Evolutionary conservation across 1,284 basidiomycete species (phyloP).

Genomic region (Puccinia horiana): DNA sequence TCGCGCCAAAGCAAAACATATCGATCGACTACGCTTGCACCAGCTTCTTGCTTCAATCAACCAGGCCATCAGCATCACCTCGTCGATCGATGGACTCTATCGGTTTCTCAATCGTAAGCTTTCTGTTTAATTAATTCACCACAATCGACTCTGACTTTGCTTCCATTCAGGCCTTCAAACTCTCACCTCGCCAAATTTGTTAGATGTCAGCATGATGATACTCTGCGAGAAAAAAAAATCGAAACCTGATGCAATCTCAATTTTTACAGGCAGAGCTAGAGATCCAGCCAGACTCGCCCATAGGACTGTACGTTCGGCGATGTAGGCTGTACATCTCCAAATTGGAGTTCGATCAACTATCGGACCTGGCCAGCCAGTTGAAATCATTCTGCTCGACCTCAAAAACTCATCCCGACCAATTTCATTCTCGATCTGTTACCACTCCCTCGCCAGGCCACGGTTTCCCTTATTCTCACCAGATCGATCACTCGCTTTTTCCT

Average conservation of each 20-base stretch:
- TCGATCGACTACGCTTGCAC: slow-evolving; percentile 25
- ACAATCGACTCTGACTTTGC: not conserved
- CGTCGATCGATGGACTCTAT: slow-evolving; percentile 26
- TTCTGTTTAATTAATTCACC: not conserved
- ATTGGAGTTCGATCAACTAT: slow-evolving; percentile 44
- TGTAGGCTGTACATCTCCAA: slow-evolving; percentile 26
- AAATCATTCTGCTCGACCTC: slow-evolving; percentile 27
- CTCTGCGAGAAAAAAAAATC: not conserved
- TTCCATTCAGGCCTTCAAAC: slow-evolving; percentile 14
- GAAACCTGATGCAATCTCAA: not conserved
- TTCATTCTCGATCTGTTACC: not conserved
- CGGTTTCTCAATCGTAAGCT: slow-evolving; percentile 25
- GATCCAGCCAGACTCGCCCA: slow-evolving; percentile 43
- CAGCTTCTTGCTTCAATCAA: slow-evolving; percentile 29
- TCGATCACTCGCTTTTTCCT: not conserved
- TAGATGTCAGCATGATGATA: not conserved
- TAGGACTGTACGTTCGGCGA: slow-evolving; percentile 41
- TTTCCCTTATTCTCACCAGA: not conserved
- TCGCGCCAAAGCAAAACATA: not conserved
- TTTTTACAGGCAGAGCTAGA: slow-evolving; percentile 8
- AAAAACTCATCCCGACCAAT: slow-evolving; percentile 3
- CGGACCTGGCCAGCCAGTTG: slow-evolving; percentile 5
- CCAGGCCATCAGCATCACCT: slow-evolving; percentile 5
- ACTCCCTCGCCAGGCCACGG: slow-evolving; percentile 1
- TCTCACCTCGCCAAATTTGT: not conserved